A percentile compares a stretch with the other conserved stretches of the same genome.
Evolutionary conservation across 2,329 filamentous ascomycete species (phyloP).

Genomic region (Elsinoe necatrix): DNA sequence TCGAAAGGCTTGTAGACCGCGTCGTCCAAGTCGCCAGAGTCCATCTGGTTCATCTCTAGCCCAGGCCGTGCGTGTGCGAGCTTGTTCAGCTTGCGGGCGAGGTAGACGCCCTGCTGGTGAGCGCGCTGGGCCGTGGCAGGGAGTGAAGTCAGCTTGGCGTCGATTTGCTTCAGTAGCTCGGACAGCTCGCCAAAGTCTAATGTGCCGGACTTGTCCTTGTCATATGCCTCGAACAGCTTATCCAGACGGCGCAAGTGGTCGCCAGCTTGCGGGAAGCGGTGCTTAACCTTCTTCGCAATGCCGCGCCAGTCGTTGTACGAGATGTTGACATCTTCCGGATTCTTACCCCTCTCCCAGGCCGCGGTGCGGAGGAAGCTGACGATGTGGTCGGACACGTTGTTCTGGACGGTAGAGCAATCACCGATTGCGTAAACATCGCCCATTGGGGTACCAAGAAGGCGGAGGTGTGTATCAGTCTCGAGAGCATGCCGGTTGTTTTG

Average conservation of each 20-base stretch:
- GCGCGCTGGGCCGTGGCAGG: constrained; percentile 94
- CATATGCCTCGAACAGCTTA: constrained; percentile 82
- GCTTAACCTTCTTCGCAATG: constrained; percentile 74
- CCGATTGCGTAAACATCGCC: constrained; percentile 96
- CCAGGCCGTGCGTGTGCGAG: constrained; percentile 70
- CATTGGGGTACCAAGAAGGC: constrained; percentile 76
- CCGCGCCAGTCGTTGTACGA: constrained; percentile 81
- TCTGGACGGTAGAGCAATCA: constrained; percentile 93
- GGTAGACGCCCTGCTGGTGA: constrained; percentile 89
- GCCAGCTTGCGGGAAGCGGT: constrained; percentile 82
- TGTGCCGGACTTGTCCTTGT: constrained; percentile 85
- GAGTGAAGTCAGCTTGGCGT: constrained; percentile 85
- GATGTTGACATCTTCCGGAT: constrained; percentile 80
- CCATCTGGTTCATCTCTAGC: constrained; percentile 67
- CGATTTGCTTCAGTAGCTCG: constrained; percentile 84
- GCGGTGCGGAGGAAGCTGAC: constrained; percentile 80
- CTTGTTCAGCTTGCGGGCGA: constrained; percentile 90
- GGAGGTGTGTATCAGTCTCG: constrained; percentile 89
- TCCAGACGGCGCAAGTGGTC: constrained; percentile 83
- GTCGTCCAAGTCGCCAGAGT: constrained; percentile 84
- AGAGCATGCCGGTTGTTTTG: constrained; percentile 88
- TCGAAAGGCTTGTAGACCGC: constrained; percentile 91
- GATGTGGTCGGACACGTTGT: constrained; percentile 89
- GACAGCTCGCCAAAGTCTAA: constrained; percentile 88
- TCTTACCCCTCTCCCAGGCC: constrained; percentile 84